Conservation (phyloP, 192 early-diverging fungal genomes). For the Backusella parvicylindrica region DNA sequence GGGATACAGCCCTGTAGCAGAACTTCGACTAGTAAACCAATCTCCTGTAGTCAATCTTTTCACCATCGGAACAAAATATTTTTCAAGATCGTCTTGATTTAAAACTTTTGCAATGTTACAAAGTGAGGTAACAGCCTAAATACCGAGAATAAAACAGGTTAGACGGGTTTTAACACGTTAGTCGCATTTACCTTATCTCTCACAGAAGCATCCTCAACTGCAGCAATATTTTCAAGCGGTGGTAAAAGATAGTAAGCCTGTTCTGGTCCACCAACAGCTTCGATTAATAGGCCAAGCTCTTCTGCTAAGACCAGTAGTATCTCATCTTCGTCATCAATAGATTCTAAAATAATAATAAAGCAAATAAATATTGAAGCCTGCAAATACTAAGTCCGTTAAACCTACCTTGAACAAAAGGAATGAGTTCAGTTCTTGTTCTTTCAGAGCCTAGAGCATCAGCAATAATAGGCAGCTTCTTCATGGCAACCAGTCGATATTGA, state of each 20-base stretch:
- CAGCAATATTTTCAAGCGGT: conserved; percentile 91
- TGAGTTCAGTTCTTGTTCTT: conserved; percentile 88
- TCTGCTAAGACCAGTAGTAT: conserved; percentile 89
- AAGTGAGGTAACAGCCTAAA: conserved; percentile 89
- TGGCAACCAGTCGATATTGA: conserved; percentile 73
- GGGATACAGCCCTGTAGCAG: conserved; percentile 90
- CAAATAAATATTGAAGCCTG: neutral
- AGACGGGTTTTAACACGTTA: neutral
- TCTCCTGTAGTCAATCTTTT: conserved; percentile 87
- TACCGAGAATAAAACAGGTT: conserved; percentile 6
- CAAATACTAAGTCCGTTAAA: neutral
- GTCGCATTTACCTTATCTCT: conserved; percentile 77
- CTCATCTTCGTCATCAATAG: conserved; percentile 98
- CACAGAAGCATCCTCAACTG: conserved; percentile 94
- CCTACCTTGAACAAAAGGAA: conserved; percentile 94
- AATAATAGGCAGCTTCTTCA: conserved; percentile 75
- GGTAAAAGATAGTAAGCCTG: conserved; percentile 82
- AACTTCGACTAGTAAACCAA: conserved; percentile 95
- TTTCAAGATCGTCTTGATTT: conserved; percentile 78
- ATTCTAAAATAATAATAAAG: conserved; percentile 58
- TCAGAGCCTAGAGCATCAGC: conserved; percentile 93
- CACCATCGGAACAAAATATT: conserved; percentile 85
- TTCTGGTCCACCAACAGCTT: conserved; percentile 89
- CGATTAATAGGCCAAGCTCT: conserved; percentile 87
- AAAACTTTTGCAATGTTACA: conserved; percentile 75